These are phyloP conservation scores for Saccharomyces hybrid DNA, from an alignment of 1,139 yeast species.

Conservation along the genomic window DNA sequence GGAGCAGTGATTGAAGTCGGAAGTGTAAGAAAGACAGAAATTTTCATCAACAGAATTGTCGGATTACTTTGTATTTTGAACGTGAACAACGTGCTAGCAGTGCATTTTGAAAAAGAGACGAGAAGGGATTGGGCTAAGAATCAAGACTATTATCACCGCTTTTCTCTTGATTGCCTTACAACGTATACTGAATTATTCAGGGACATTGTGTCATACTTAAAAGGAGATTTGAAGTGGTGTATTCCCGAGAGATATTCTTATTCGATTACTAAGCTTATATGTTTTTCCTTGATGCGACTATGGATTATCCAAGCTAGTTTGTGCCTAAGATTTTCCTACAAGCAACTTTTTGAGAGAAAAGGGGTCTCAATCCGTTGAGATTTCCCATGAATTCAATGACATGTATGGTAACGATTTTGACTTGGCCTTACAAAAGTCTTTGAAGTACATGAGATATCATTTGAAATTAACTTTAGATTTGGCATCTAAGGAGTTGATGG, in stretches of 20 bases:
- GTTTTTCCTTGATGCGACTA: conserved; percentile 9
- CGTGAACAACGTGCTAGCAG: conserved; percentile 7
- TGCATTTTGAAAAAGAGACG: conserved; percentile 14
- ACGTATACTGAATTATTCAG: conserved; percentile 5
- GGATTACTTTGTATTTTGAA: conserved; percentile 8
- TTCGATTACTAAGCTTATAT: conserved; percentile 10
- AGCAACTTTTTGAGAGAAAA: conserved; percentile 5
- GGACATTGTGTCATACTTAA: conserved; percentile 7
- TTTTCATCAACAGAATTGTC: conserved; percentile 10
- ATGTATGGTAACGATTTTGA: not conserved
- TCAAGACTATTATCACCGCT: conserved; percentile 10
- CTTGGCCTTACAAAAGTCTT: not conserved
- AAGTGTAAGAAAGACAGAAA: conserved; percentile 9
- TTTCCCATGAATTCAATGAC: not conserved
- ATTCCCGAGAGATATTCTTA: conserved; percentile 9
- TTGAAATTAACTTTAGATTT: conserved; percentile 5
- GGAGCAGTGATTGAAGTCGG: conserved; percentile 4
- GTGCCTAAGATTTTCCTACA: conserved; percentile 12
- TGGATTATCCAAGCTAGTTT: conserved; percentile 13
- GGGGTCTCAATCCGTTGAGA: not conserved
- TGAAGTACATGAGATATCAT: not conserved
- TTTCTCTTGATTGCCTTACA: conserved; percentile 6
- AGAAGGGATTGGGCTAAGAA: conserved; percentile 5
- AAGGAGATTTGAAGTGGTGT: conserved; percentile 5
- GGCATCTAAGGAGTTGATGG: not conserved